A percentile compares a stretch with the other conserved stretches of the same genome.
These are phyloP conservation scores for Sporothrix phasma DNA, from an alignment of 2,329 filamentous ascomycete species.

Conservation along the genomic window DNA sequence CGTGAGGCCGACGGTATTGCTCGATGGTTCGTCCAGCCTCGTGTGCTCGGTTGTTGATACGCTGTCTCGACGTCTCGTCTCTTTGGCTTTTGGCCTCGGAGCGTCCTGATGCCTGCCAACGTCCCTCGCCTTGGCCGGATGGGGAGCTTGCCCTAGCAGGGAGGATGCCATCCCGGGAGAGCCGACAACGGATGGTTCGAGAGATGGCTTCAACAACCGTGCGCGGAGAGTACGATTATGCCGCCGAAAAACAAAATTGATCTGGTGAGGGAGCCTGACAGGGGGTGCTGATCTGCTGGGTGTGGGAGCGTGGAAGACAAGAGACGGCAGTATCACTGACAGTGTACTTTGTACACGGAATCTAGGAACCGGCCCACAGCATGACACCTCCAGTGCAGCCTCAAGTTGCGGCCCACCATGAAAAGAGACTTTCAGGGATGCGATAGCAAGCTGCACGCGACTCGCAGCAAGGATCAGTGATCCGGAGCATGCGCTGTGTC, in stretches of 20 bases:
- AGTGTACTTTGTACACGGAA: no score
- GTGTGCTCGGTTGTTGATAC: neutral
- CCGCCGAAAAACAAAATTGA: neutral
- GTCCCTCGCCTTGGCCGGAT: neutral
- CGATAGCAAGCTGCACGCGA: neutral
- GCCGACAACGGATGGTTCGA: neutral
- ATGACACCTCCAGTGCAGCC: neutral
- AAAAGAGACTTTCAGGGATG: neutral
- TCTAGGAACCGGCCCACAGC: neutral
- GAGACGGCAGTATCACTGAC: neutral
- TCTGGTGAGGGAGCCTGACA: neutral
- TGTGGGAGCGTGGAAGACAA: neutral
- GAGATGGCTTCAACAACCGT: neutral
- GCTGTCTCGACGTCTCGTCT: neutral
- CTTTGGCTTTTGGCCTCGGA: neutral
- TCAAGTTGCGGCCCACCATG: neutral
- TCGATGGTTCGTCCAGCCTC: neutral
- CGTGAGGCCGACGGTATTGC: constrained; percentile 1
- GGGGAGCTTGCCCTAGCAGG: neutral
- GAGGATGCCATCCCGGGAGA: neutral
- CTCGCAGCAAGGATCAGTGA: neutral
- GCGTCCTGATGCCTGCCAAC: neutral
- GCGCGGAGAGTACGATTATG: constrained; percentile 2
- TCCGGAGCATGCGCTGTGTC: neutral
- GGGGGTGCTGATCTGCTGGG: neutral